Base-by-base conservation (phyloP, 768 basidiomycete genomes). In the Mycena galericulata region DNA sequence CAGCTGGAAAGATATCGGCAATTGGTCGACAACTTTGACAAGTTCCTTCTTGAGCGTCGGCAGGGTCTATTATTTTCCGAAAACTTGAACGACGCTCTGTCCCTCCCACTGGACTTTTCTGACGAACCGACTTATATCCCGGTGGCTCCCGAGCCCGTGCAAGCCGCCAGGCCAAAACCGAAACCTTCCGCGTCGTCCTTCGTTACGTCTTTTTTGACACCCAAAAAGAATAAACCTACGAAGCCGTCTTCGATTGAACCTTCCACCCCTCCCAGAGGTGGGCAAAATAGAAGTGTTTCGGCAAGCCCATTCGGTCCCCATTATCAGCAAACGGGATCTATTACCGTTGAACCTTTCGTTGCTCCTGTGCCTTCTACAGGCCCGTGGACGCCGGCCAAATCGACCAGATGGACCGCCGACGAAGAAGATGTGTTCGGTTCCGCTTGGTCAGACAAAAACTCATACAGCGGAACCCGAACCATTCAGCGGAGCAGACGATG, bases 11-110 rank as follows among this genome's bases (percentile, higher is more conserved):
- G 87, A 49, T 96, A 96, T 80, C 90, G 95, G 9, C 83, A 86
- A 43, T 76, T 85, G 22, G 90, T 97, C 30, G 86, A 91, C 24
- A 82, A 91, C 50, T 98, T 98, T 75, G 96, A 98, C 81, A 87
- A 87, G 75, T 94, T 89, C 74, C 87, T 99, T 3, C 78, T 89
- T 2, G 95, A 99, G 79, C 88, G 97, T 38, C 87, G 97, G 20
- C 92, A 92, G 75, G 97, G 96, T 2, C 84, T 99, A 11, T 80
- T 97, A 20, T 98, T 97, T 78, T 92, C 92, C 4, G 96, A 98
- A 80, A 96, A 96, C 76, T 81, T 98, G 38, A 93, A 90, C 9
- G 97, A 98, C 73, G 97, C 97, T 4, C 83, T 98, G 65, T 92
- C 86, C 49, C 82, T 95, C 50, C 86, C 84, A 17, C 81, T 96